Conservation (phyloP, 2,329 filamentous ascomycete species). For the Rhytidhysteron rufulum region DNA sequence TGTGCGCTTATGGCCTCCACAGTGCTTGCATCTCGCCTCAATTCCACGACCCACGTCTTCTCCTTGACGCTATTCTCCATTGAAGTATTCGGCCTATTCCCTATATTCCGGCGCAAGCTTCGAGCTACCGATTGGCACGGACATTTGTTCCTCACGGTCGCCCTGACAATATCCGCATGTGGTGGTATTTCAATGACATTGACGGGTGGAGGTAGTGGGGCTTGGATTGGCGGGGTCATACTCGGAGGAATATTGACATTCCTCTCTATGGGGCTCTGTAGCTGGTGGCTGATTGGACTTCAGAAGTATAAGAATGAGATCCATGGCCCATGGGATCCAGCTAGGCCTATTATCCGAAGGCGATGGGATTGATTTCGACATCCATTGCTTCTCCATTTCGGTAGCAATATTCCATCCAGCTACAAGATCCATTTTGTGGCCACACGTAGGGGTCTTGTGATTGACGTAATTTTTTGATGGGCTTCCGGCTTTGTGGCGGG, state of each 20-base stretch:
- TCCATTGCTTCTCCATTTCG: slow-evolving; percentile 12
- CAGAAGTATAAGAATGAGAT: slow-evolving; percentile 99
- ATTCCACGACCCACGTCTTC: slow-evolving; percentile 90
- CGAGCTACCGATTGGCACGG: slow-evolving; percentile 77
- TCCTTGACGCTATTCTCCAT: slow-evolving; percentile 93
- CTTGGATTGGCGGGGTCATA: slow-evolving; percentile 67
- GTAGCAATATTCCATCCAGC: slow-evolving; percentile 22
- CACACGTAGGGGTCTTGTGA: slow-evolving; percentile 17
- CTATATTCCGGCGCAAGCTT: slow-evolving; percentile 90
- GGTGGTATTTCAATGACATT: slow-evolving; percentile 67
- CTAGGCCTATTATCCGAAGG: slow-evolving; percentile 78
- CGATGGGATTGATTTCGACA: slow-evolving; percentile 45
- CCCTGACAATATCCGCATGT: slow-evolving; percentile 75
- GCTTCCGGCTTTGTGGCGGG: slow-evolving; percentile 12
- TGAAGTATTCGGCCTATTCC: slow-evolving; percentile 94
- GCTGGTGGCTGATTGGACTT: slow-evolving; percentile 95
- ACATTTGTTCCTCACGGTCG: slow-evolving; percentile 71
- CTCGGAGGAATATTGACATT: slow-evolving; percentile 71
- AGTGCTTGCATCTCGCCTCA: slow-evolving; percentile 83
- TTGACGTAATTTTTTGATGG: slow-evolving; percentile 11
- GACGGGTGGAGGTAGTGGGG: slow-evolving; percentile 50
- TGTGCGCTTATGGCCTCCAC: slow-evolving; percentile 95
- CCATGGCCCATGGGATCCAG: slow-evolving; percentile 95
- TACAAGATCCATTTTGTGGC: slow-evolving; percentile 30
- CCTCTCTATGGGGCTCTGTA: slow-evolving; percentile 84